Evolutionary conservation across 441 rosid species (phyloP), one percentile per base, ranked within the genome.

Genomic region (Adansonia gregorii): DNA sequence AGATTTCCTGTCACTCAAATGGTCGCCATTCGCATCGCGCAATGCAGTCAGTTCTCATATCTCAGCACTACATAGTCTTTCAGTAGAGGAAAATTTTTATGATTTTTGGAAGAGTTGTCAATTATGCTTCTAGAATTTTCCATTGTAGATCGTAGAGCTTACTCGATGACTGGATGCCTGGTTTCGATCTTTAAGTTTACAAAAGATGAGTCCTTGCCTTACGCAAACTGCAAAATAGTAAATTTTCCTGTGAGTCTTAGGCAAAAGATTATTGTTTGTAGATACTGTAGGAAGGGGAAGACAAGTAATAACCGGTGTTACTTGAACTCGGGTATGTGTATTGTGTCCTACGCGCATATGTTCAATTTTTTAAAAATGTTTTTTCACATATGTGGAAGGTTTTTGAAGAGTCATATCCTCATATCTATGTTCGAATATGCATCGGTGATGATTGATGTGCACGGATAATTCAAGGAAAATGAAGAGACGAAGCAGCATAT

Each of bases 11-110:
- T 84, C 9, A 14, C 83, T 79, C 84, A 82, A 24, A 87, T 82
- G 79, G 79, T 88, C 76, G 74, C 92, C 67, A 83, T 96, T 54
- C 97, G 89, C 59, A 54, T 80, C n/a, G 91, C 91, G 2, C 99
- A 96, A 65, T 90, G 91, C 60, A 95, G 99, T 92, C 74, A 84
- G 95, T 83, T 67, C 61, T 61, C 39, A 17, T 3, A 20, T 72
- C 24, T 27, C 46, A 51, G 45, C 61, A 52, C 61, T 52, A 4
- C n/a, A 31, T 49, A 49, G 8, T 24, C 73, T 15, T 56, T 69
- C 20, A 0, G 41, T 3, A 14, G 43, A 49, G 43, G 58, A 68
- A 68, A 2, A 19, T 46, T 67, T 20, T 14, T 22, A 15, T 78
- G 78, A 9, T 76, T 63, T 27, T 66, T 24, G 24, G 59, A 72